Evolutionary conservation across 1,284 basidiomycete genomes (phyloP).

Genomic region (Marasmius oreades): DNA sequence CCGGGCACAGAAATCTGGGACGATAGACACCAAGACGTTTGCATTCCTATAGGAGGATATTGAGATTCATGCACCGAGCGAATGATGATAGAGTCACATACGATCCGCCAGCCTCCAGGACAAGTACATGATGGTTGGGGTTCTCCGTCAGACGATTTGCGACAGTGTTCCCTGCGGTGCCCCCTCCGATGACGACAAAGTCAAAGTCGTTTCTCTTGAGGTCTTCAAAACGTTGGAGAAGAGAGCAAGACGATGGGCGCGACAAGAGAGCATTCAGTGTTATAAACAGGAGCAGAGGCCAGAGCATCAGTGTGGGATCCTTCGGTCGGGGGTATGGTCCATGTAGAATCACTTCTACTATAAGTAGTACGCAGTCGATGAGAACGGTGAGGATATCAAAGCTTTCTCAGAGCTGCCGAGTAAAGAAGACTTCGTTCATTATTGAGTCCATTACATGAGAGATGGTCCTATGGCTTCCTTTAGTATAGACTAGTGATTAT

Average conservation of each 20-base stretch:
- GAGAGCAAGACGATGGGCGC: not conserved
- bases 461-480: too few species aligned
- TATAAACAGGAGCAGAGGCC: too few species aligned
- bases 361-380: too few species aligned
- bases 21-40: conserved; percentile 15
- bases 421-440: too few species aligned
- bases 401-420: too few species aligned
- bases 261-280: not conserved
- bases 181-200: conserved; percentile 24
- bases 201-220: conserved; percentile 15
- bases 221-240: not conserved
- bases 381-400: too few species aligned
- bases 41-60: conserved; percentile 15
- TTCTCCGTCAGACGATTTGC: conserved; percentile 27
- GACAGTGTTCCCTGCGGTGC: conserved; percentile 24
- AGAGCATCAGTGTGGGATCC: too few species aligned
- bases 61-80: not conserved
- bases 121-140: conserved; percentile 20
- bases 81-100: conserved; percentile 10
- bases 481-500: too few species aligned
- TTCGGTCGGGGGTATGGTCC: too few species aligned
- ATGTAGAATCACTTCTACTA: too few species aligned
- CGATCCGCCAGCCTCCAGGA: conserved; percentile 28
- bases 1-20: conserved; percentile 19
- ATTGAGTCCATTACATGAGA: too few species aligned